Evolutionary conservation across 768 basidiomycete genomes (phyloP).

Genomic region (Lactarius sanguifluus): DNA sequence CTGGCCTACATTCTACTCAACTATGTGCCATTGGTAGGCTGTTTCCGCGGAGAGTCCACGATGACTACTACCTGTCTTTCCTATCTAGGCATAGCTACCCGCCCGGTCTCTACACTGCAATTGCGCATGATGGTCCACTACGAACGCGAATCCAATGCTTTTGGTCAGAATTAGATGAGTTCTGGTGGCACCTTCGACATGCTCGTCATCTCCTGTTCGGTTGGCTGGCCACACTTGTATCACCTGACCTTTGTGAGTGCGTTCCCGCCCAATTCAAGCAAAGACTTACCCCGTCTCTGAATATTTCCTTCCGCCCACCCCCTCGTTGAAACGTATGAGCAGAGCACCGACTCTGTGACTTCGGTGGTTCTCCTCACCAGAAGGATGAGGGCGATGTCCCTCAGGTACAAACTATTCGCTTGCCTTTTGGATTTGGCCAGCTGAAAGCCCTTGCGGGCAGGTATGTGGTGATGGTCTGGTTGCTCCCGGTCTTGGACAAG

Average conservation of each 20-base stretch:
- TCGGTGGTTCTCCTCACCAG: neutral
- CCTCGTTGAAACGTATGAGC: neutral
- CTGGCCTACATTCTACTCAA: neutral
- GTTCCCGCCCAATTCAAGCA: neutral
- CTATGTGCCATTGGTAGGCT: neutral
- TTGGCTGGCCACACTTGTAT: constrained; percentile 10
- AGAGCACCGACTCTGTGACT: neutral
- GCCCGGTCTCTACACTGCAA: constrained; percentile 10
- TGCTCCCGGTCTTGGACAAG: constrained; percentile 1
- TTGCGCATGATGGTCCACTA: constrained; percentile 2
- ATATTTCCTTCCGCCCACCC: neutral
- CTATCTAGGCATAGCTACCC: too few relatives aligned
- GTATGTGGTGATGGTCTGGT: neutral
- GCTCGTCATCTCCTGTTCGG: neutral
- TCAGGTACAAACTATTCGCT: neutral
- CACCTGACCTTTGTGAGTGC: constrained; percentile 4
- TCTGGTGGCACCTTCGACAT: neutral
- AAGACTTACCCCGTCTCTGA: neutral
- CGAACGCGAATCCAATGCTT: constrained; percentile 3
- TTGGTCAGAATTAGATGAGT: constrained; percentile 3
- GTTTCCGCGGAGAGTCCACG: neutral
- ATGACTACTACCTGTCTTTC: neutral
- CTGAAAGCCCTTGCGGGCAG: neutral
- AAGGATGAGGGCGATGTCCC: neutral
- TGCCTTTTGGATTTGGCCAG: neutral